Conservation (phyloP, 768 basidiomycete species). For the Daedalea quercina region DNA sequence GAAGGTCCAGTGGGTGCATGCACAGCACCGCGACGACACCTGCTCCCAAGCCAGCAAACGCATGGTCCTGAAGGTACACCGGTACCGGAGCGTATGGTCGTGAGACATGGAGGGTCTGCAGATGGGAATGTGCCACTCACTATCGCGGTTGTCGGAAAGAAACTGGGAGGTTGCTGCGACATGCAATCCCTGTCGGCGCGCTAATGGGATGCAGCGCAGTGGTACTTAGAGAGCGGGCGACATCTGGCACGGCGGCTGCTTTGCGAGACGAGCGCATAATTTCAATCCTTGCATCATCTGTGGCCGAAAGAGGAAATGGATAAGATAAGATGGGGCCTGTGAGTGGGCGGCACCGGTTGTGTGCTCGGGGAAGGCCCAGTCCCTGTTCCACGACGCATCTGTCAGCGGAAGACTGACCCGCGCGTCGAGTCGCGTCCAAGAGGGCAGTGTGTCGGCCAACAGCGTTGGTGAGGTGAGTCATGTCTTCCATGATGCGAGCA, state of each 20-base stretch:
- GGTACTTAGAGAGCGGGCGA: background rate
- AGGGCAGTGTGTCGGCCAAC: background rate
- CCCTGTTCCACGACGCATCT: background rate
- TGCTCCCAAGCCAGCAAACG: conserved; percentile 87
- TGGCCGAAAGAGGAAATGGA: background rate
- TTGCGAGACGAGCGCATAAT: background rate
- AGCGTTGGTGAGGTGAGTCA: background rate
- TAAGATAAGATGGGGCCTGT: conserved; percentile 3
- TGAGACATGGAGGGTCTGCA: background rate
- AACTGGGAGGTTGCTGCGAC: conserved; percentile 26
- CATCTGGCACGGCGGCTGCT: no score
- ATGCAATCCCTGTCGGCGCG: conserved; percentile 7
- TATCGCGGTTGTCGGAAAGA: conserved; percentile 32
- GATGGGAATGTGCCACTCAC: conserved; percentile 10
- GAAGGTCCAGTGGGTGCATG: conserved; percentile 95
- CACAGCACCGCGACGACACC: conserved; percentile 88
- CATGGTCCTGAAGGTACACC: conserved; percentile 91
- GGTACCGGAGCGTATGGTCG: background rate
- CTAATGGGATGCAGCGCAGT: background rate
- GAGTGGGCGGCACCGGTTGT: background rate
- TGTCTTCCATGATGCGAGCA: background rate
- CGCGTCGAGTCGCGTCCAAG: background rate
- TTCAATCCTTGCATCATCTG: background rate
- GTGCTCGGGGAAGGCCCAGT: background rate
- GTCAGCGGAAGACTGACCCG: background rate